Base-by-base conservation (phyloP, 768 basidiomycete species). In the Rhizopogon roseolus region DNA sequence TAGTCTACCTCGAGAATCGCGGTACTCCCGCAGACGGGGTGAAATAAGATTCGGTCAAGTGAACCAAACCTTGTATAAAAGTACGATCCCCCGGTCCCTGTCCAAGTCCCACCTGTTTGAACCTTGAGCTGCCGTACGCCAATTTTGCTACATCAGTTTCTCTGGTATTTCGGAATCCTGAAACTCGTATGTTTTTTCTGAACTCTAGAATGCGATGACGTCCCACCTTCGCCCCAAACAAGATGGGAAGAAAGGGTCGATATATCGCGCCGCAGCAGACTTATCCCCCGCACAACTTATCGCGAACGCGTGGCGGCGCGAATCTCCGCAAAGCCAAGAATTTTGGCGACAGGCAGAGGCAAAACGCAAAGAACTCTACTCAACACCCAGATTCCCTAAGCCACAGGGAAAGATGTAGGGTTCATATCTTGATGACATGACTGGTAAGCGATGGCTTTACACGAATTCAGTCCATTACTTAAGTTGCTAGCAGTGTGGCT, bases 271-370 rank as follows among this genome's bases (percentile, higher is more conserved):
- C n/a, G n/a, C n/a, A n/a, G n/a, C 69, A 54, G 56, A 60, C 37
- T 57, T 76, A 60, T 75, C 82, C 10, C 81, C 82, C 37, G 80
- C 81, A 4, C 80, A 83, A 57, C 77, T 80, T 28, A 88, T 90
- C 64, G 84, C 82, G 36, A 80, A 83, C 40, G 82, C 82, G 51
- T 88, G 87, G 87, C 79, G 76, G 63, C 70, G 73, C 45, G 82
- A 86, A 67, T 78, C 81, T n/a, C 54, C 65, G 13, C 80, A 85
- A 66, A 81, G 70, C 58, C 78, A 85, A 64, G 77, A 80, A 50
- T 73, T 68, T 57, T 89, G 86, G 87, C 71, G 75, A 53, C 76
- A 80, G 50, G 78, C 76, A 53, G 78, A 79, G 55, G 74, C 78
- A 52, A 78, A 75, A 57, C 66, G 70, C 45, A 75, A 60, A 63